Base-by-base conservation (phyloP, 2,329 filamentous ascomycete genomes). In the Colletotrichum kahawae region DNA sequence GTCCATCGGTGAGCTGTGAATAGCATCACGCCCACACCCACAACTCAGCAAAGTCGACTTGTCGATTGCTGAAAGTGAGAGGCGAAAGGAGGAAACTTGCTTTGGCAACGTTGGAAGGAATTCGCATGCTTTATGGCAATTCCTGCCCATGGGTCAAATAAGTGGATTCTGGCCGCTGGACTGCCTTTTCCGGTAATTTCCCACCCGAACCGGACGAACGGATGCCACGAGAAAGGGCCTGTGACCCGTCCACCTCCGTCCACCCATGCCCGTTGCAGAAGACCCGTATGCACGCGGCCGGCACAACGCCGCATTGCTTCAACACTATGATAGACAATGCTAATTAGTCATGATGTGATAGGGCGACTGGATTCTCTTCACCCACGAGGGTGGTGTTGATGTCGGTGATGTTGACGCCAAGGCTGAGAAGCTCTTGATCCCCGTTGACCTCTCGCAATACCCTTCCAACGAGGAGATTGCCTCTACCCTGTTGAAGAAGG, bases 281-380 rank as follows among this genome's bases (percentile, higher is more conserved):
- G 64, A 16, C 29, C 68, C 65, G 34, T 57, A 51, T 67, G 66
- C 71, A 57, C 57, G 48, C 54, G 34, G 66, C 71, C 16, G 72
- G 33, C 54, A 33, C n/a, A n/a, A 36, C 43, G 48, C 62, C 43
- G 34, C 18, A 54, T 43, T 36, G 51, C 59, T 38, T 67, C 21
- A 21, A 27, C 16, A 18, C 48, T 2, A 57, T 60, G 33, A 57
- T 21, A 16, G n/a, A 21, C 18, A 59, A 67, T 70, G 68, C 76
- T 77, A 60, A 77, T 60, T 59, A 33, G 27, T 60, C 65, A 69
- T 69, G 71, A 31, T 51, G 5, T 48, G 43, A 60, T 85, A 98
- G 97, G 97, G 97, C 84, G 97, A 99, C 88, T 98, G 96, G 95
- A 98, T 99, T 84, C 95, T 99, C 83, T 99, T 99, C 91, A 98